Evolutionary conservation across 257 asterid genomes (phyloP), one percentile per base, ranked within the genome.

Genomic region (Anisodus tanguticus): DNA sequence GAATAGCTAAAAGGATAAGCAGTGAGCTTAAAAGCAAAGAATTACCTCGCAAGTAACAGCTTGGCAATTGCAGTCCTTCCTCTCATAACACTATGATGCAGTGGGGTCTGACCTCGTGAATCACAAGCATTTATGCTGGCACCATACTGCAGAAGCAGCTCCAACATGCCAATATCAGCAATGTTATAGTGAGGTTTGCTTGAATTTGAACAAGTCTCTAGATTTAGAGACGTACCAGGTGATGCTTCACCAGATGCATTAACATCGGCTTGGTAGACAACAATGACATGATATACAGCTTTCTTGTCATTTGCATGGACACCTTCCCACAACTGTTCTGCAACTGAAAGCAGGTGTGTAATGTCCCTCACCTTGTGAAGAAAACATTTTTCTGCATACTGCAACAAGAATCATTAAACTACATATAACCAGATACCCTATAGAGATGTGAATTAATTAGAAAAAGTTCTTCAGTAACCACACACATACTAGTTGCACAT

Each of bases 91-190:
- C 98, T 84, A 80, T 95, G 95, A 88, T 95, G 97, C 87, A 95
- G 91, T 6, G 99, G 96, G 4, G 98, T 93, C 84, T 88, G 93
- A 39, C 94, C 97, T 91, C 83, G 92, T 55, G 92, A 90, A 87
- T 95, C 99, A 79, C 89, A 80, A 68, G 90, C 81, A 84, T 89
- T 89, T 59, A 93, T 72, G 49, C 89, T 87, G 66, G 98, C 98
- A 80, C 99, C 35, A 31, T 31, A 89, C 85, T 95, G 99, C 80
- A 95, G 89, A 81, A 95, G 98, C 84, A 95, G 94, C 90, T 95
- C 99, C 19, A 94, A 93, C 99, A 93, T 94, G 88, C 95, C 91
- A 80, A 91, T 82, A 87, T 95, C 99, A 69, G 35, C 35, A 31
- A 31, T 31, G 35, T 82, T 83, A 82, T 80, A 77, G 68, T 86